Base-by-base conservation (phyloP, 495 filamentous ascomycete genomes). In the Penicillium samsonianum region DNA sequence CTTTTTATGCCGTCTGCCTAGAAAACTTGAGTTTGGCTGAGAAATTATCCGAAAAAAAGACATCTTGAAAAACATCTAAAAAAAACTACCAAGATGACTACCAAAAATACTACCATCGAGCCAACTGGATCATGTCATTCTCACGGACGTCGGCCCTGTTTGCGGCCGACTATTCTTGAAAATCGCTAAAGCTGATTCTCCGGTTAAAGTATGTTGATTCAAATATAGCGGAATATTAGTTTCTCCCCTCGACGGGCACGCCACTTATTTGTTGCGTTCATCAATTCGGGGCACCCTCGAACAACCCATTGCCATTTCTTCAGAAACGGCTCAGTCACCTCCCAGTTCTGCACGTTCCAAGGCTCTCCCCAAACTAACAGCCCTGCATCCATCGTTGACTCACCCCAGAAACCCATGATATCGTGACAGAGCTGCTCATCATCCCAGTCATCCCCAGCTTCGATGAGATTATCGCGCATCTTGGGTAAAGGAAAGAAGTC, bases 281-380 rank as follows among this genome's bases (percentile, higher is more conserved):
- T 63, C 53, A 82, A 53, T 43, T 75, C 71, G 6, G 69, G 65
- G 69, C 80, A 83, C 19, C 79, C 80, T n/a, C 73, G 63, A 9
- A 84, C 59, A 19, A 82, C 59, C 68, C 78, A 83, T 2, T 74
- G 67, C 78, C 79, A 83, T 26, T 80, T 80, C 53, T 69, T 71
- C 25, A 78, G 46, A 60, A 84, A 84, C 0, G 65, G 59, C 59
- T 80, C 78, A 0, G 73, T 78, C 16, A 83, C 60, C 60, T 83
- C 80, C 80, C 80, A 84, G 30, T 70, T 77, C 3, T 59, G 58
- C 33, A 72, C 68, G 58, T 74, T 70, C 69, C 76, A 75, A 0
- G 80, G 77, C 35, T 81, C 76, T 9, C 79, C 78, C 80, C 80
- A 82, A 1, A 84, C 73, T n/a, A 84, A 30, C 33, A 80, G 17